Conservation (phyloP, 1,284 basidiomycete species). For the Papiliotrema terrestris region DNA sequence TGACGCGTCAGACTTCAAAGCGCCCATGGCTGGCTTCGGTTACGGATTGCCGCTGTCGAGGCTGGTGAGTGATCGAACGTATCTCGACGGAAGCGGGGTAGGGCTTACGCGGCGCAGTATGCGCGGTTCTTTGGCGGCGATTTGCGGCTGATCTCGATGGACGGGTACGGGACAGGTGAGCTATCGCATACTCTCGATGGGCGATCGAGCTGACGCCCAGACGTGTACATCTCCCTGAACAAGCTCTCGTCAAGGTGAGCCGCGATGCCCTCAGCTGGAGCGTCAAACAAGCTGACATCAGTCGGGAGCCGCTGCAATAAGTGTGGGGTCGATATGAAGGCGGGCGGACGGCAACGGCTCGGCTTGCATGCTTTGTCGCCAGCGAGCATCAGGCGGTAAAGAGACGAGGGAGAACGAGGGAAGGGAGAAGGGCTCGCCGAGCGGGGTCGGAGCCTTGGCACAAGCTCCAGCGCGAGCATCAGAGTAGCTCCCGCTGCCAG, state of each 20-base stretch:
- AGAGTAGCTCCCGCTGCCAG: too few relatives aligned
- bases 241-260: conserved; percentile 42
- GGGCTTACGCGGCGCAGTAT: conserved; percentile 56
- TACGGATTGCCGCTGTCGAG: conserved; percentile 89
- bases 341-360: too few relatives aligned
- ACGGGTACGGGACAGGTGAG: conserved; percentile 78
- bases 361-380: too few relatives aligned
- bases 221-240: conserved; percentile 45
- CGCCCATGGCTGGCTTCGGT: conserved; percentile 97
- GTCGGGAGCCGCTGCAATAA: conserved; percentile 49
- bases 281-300: conserved; percentile 3
- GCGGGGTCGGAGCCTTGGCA: too few relatives aligned
- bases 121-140: conserved; percentile 97
- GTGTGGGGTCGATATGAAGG: not conserved
- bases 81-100: not conserved
- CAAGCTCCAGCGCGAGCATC: too few relatives aligned
- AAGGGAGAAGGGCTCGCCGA: too few relatives aligned
- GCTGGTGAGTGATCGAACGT: conserved; percentile 60
- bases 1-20: conserved; percentile 89
- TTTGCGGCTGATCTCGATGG: conserved; percentile 94
- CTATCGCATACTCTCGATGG: not conserved
- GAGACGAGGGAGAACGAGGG: too few relatives aligned
- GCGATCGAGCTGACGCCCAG: conserved; percentile 4
- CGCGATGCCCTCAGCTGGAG: not conserved
- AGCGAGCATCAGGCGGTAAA: too few relatives aligned